Percentiles rank a stretch among this genome's conserved stretches.
phyloP scores from a whole-genome alignment of 2,329 filamentous ascomycete genomes.

The Tolypocladium endophyticum region DNA sequence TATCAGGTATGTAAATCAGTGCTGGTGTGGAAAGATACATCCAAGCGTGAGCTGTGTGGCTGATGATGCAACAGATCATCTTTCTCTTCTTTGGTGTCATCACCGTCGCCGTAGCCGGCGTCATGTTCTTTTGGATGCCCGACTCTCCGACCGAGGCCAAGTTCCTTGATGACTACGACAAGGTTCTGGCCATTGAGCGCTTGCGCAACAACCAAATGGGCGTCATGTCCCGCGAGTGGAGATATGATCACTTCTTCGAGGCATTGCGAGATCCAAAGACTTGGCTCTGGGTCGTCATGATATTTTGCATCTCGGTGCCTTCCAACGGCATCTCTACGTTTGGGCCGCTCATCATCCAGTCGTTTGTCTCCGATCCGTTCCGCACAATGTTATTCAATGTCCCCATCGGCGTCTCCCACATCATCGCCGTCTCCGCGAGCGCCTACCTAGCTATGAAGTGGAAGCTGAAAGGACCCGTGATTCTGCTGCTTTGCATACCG shows the following conservation, averaged over 20 bases:
- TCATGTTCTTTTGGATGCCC: constrained; percentile 37
- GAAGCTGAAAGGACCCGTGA: constrained; percentile 46
- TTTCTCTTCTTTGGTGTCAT: constrained; percentile 43
- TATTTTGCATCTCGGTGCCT: constrained; percentile 45
- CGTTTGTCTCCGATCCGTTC: constrained; percentile 47
- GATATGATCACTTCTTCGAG: constrained; percentile 40
- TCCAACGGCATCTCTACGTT: constrained; percentile 49
- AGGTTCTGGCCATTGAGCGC: constrained; percentile 41
- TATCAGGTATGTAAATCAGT: constrained; percentile 34
- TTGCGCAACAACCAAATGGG: constrained; percentile 45
- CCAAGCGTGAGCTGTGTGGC: not conserved
- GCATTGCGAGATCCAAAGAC: constrained; percentile 47
- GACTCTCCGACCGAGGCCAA: constrained; percentile 39
- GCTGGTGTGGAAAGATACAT: not conserved
- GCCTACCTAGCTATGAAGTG: constrained; percentile 43
- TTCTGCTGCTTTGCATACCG: constrained; percentile 43
- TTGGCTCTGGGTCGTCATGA: constrained; percentile 46
- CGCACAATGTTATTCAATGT: constrained; percentile 51
- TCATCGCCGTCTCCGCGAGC: constrained; percentile 46
- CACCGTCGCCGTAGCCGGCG: constrained; percentile 33
- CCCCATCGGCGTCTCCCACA: constrained; percentile 48
- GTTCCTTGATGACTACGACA: constrained; percentile 39
- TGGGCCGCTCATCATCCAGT: constrained; percentile 47
- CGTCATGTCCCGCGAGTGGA: constrained; percentile 40
- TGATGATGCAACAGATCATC: constrained; percentile 28